Evolutionary conservation across 192 early-diverging fungal genomes (phyloP).

Genomic region (Coemansia sp.): DNA sequence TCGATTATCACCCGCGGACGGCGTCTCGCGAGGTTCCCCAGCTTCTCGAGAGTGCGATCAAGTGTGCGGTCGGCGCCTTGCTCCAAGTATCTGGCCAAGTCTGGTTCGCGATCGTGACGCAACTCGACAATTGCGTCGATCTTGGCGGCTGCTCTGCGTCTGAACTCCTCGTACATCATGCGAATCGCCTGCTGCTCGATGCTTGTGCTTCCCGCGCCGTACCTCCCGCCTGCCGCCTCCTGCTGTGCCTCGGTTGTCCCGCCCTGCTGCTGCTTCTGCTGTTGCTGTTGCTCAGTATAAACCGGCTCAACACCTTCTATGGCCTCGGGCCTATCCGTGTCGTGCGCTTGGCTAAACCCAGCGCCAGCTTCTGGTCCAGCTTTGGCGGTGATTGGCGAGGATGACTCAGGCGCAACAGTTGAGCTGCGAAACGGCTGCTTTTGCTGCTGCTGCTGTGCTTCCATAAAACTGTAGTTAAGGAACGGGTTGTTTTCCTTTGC

Average conservation of each 20-base stretch:
- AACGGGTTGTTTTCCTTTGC: conserved; percentile 28
- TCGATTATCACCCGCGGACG: conserved; percentile 86
- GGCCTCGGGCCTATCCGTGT: too few relatives aligned
- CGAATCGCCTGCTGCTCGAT: conserved; percentile 53
- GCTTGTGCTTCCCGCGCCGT: conserved; percentile 8
- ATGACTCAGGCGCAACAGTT: not conserved
- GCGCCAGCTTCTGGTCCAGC: not conserved
- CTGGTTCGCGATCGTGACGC: conserved; percentile 62
- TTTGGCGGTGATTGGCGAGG: not conserved
- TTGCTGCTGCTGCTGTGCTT: conserved; percentile 26
- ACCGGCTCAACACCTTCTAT: too few relatives aligned
- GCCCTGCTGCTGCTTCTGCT: too few relatives aligned
- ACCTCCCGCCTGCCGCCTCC: not conserved
- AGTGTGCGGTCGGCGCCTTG: conserved; percentile 73
- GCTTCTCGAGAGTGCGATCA: conserved; percentile 74
- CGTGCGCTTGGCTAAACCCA: too few relatives aligned
- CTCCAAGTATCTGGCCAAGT: conserved; percentile 61
- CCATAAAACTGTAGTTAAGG: conserved; percentile 49
- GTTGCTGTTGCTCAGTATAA: too few relatives aligned
- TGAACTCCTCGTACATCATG: conserved; percentile 50
- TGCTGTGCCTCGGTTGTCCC: too few relatives aligned
- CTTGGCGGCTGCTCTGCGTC: conserved; percentile 37
- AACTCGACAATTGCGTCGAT: conserved; percentile 42
- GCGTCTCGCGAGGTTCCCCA: conserved; percentile 79
- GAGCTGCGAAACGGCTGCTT: conserved; percentile 1